Evolutionary conservation across 495 filamentous ascomycete species (phyloP), one percentile per base, ranked within the genome.

Genomic region (Geopyxis carbonaria): DNA sequence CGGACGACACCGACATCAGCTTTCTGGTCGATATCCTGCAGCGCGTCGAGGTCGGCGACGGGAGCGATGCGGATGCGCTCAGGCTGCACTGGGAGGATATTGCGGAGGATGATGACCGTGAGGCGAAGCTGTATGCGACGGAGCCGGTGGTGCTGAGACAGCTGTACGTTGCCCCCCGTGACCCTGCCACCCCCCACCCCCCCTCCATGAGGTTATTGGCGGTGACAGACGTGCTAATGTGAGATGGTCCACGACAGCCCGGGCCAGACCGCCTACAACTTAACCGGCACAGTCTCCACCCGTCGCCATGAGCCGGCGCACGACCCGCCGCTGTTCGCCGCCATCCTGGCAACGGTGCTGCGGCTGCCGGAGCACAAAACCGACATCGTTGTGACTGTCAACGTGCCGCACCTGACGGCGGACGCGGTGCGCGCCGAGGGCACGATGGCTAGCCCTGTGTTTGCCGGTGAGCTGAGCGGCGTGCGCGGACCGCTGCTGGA

Each of bases 11-110:
- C 54, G 69, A 75, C 50, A 77, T 80, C 19, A 79, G 67, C 61
- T 69, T 93, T 49, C 84, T 91, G 57, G 64, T 93, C 63, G 89
- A 97, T 40, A 78, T 97, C 58, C 73, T 75, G 39, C 74, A 93
- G 61, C 70, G 73, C 41, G 75, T 89, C 14, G 34, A 48, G 30
- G 48, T 57, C n/a, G 60, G 68, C 41, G 38, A 59, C 35, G 64
- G 64, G 28, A 56, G 51, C 34, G 72, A 86, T 24, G 19, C 40
- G 10, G 51, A 42, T 3, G 50, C 51, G 11, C 31, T 53, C 13
- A 33, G 38, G n/a, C 35, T 45, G 35, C 89, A 97, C 51, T 39
- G 36, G 36, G 36, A 39, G 9, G 36, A 39, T 14, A 19, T 39
- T 14, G 24, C 14, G 9, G 9, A 15, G 22, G 23, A 30, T 5